These are phyloP conservation scores for Plasmodium sp. DNA, from an alignment of 169 alveolate genomes.

Conservation along the genomic window DNA sequence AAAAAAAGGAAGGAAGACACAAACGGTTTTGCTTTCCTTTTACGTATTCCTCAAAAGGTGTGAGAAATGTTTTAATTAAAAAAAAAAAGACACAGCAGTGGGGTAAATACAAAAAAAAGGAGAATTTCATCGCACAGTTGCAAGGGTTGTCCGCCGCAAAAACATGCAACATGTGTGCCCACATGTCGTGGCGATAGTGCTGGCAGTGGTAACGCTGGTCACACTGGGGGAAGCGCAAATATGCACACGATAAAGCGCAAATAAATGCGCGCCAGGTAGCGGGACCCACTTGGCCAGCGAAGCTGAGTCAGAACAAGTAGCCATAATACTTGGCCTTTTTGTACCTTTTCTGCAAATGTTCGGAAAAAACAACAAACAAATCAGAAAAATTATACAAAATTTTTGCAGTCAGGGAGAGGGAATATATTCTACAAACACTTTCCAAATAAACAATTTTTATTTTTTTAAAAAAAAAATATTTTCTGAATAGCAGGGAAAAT, in stretches of 20 bases:
- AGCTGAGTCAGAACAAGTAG: constrained; percentile 22
- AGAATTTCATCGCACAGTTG: neutral
- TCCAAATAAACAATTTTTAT: constrained; percentile 57
- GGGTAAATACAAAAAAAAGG: neutral
- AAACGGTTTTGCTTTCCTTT: neutral
- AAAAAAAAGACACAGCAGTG: neutral
- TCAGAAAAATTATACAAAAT: constrained; percentile 45
- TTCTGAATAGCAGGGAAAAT: constrained; percentile 47
- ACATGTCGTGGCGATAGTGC: neutral
- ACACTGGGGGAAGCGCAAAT: neutral
- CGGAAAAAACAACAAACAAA: constrained; percentile 68
- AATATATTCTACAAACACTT: constrained; percentile 62
- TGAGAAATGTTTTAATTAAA: neutral
- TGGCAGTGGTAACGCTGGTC: neutral
- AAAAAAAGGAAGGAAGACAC: neutral
- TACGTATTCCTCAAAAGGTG: neutral
- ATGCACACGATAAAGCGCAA: neutral
- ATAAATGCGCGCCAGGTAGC: neutral
- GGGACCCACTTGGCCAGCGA: neutral
- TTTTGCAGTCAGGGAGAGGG: constrained; percentile 51
- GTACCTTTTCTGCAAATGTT: constrained; percentile 49
- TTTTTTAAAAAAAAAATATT: constrained; percentile 55
- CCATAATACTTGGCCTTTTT: constrained; percentile 67
- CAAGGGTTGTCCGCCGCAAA: neutral
- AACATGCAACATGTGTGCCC: neutral